Percentiles rank a stretch among this genome's conserved stretches.
phyloP scores from a whole-genome alignment of 306 rosid species.

The Lupinus albus region DNA sequence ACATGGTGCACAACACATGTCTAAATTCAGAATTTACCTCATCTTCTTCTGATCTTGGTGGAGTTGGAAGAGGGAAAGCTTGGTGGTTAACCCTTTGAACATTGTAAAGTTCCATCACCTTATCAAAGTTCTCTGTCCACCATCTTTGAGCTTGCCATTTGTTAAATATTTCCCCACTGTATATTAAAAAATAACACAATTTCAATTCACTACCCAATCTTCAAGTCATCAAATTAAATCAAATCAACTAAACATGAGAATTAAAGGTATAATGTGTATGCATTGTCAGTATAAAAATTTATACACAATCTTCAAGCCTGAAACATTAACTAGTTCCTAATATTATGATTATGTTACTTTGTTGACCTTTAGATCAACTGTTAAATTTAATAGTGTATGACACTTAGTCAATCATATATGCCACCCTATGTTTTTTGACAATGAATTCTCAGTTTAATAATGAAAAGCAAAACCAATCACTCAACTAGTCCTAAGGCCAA shows the following conservation, averaged over 20 bases:
- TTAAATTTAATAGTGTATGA: constrained; percentile 38
- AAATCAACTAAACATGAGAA: constrained; percentile 8
- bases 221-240: constrained; percentile 4
- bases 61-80: constrained; percentile 62
- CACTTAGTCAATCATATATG: constrained; percentile 40
- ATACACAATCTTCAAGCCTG: not conserved
- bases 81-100: constrained; percentile 58
- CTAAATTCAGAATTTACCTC: constrained; percentile 51
- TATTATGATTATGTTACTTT: constrained; percentile 30
- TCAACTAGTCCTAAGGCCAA: constrained; percentile 55
- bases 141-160: constrained; percentile 72
- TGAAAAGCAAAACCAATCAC: constrained; percentile 46
- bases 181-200: constrained; percentile 30
- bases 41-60: constrained; percentile 66
- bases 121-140: constrained; percentile 67
- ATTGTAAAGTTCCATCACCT: constrained; percentile 66
- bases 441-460: constrained; percentile 47
- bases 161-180: constrained; percentile 60
- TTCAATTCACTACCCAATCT: constrained; percentile 13
- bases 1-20: constrained; percentile 3
- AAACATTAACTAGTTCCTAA: constrained; percentile 34
- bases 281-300: no score
- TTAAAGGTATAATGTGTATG: no score
- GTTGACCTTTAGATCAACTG: constrained; percentile 25
- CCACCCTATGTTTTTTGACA: constrained; percentile 53